Evolutionary conservation across 2,329 filamentous ascomycete genomes (phyloP), one percentile per base, ranked within the genome.

Genomic region (Exophiala mesophila): DNA sequence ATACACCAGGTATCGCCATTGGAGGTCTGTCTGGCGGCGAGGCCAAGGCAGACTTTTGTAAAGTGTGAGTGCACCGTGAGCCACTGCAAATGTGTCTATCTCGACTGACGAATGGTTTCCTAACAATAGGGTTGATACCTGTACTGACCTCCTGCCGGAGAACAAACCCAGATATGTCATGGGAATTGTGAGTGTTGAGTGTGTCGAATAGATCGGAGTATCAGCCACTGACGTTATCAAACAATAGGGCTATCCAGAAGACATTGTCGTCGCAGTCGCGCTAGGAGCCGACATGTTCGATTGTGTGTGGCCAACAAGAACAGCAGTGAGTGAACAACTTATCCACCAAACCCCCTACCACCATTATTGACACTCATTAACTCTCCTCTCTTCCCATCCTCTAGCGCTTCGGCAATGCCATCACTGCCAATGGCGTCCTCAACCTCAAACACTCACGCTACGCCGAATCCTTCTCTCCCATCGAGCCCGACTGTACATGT

Each of bases 221-320:
- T 18, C 26, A 9, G 24, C 28, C n/a, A 16, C 6, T 21, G 32
- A n/a, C 16, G 3, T 15, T 35, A 13, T 36, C 20, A 36, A n/a
- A 54, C 40, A 36, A 18, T 39, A 78, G 74, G 88, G 92, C 9
- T 98, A 96, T 63, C 92, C 92, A 1, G 92, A 97, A 68, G 92
- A 98, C 59, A 72, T 98, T 42, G 78, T 98, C 2, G 89, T 98
- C 28, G 94, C 88, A 39, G 82, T 96, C 3, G 92, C 92, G 1
- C 74, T 98, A 1, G 92, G 92, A 3, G 92, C 92, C 36, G 92
- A 98, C 66, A 98, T 98, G 92, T 98, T 98, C 62, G 92, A 98
- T 67, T 98, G 94, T 60, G 92, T 98, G 5, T 98, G 92, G 92
- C 94, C 92, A 1, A 97, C 92, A 3, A 76, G 92, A 40, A 98